Evolutionary conservation across 1,284 basidiomycete species (phyloP), one percentile per base, ranked within the genome.

Genomic region (Boletus semigastroideus): DNA sequence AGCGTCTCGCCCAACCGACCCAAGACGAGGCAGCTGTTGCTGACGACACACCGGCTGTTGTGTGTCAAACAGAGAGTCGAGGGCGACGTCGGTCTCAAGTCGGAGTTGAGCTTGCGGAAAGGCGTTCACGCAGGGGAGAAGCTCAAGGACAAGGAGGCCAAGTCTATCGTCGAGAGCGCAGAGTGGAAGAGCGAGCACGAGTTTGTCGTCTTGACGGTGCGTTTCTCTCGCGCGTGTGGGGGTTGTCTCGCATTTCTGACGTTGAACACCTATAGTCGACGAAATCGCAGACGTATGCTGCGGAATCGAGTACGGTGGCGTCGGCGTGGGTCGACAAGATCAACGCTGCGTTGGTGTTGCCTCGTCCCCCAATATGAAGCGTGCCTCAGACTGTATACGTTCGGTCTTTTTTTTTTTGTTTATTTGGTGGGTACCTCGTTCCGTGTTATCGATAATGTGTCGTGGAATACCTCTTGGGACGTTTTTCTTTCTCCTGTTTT

Each of bases 121-220:
- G 58, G 68, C 52, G 40, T 70, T 58, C 53, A 65, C 66, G 22
- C 68, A 67, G 56, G 64, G 63, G 76, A 78, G 41, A 80, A 79
- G 43, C 66, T 64, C 17, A 72, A 68, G 49, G 61, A 67, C 1
- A 59, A 69, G 52, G 74, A 74, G 37, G 64, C 65, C 6, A 70
- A 70, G 44, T 65, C 65, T 17, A 67, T 75, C 39, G 67, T 86
- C 12, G 71, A 73, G 7, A 74, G 75, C 25, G 79, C 80, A 2
- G 79, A 79, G 51, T 62, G 73, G 34, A 84, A 83, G 60, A 72
- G 79, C 43, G 81, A 82, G 47, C 70, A 78, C 38, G 81, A 83
- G 61, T 84, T 87, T 63, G 77, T 80, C n/a, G 72, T 86, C 36
- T 65, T 84, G 61, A 83, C 83, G 46, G 84, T 86, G 75, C 72